These are phyloP conservation scores for Aspergillus sp. DNA, from an alignment of 2,329 filamentous ascomycete genomes.

Conservation along the genomic window DNA sequence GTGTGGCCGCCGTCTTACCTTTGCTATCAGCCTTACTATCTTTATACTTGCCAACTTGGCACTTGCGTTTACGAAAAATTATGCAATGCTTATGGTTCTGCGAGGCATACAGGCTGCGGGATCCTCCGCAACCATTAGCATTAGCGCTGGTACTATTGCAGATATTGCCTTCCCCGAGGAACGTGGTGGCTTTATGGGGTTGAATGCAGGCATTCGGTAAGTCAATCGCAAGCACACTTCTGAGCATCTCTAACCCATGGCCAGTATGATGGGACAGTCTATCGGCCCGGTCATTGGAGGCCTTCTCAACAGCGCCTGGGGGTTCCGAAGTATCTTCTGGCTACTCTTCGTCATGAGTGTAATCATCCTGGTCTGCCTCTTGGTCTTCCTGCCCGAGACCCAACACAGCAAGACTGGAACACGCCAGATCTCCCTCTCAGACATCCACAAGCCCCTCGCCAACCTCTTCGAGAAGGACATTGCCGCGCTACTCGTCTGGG, in stretches of 20 bases:
- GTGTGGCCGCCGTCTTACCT: slow-evolving; percentile 48
- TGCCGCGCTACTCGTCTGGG: slow-evolving; percentile 44
- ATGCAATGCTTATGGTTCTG: slow-evolving; percentile 11
- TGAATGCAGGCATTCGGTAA: slow-evolving; percentile 31
- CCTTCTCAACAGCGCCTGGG: slow-evolving; percentile 34
- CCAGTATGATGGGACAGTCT: slow-evolving; percentile 44
- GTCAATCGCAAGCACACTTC: background rate
- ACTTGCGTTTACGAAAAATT: slow-evolving; percentile 30
- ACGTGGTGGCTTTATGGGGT: slow-evolving; percentile 41
- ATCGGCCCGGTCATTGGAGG: slow-evolving; percentile 49
- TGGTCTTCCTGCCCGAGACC: slow-evolving; percentile 46
- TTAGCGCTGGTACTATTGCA: slow-evolving; percentile 42
- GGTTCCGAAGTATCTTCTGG: slow-evolving; percentile 43
- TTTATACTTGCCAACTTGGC: slow-evolving; percentile 51
- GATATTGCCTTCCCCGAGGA: slow-evolving; percentile 41
- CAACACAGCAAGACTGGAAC: slow-evolving; percentile 40
- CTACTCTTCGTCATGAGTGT: slow-evolving; percentile 41
- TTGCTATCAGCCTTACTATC: slow-evolving; percentile 47
- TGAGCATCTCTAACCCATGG: background rate
- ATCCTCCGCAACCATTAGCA: slow-evolving; percentile 3
- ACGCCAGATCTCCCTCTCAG: slow-evolving; percentile 38
- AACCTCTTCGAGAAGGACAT: slow-evolving; percentile 50
- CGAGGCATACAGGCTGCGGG: slow-evolving; percentile 10
- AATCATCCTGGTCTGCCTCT: slow-evolving; percentile 36
- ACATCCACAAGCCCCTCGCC: slow-evolving; percentile 42